Evolutionary conservation across 139 green algal genomes (phyloP).

Genomic region (Coelastrella sp.): DNA sequence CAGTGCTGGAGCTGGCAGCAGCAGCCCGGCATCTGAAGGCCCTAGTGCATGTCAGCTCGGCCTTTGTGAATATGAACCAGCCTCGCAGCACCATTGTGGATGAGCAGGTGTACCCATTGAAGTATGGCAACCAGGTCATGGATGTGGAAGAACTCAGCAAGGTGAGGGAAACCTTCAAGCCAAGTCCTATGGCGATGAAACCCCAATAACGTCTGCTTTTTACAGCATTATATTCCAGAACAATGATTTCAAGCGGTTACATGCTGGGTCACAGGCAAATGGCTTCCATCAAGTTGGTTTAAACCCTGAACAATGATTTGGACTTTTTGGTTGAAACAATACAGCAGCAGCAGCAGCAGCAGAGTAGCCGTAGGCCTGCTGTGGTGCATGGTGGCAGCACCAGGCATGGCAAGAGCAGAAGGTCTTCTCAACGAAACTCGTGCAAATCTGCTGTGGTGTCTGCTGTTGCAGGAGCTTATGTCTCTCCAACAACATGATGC

Average conservation of each 20-base stretch:
- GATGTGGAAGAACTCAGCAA: conserved; percentile 34
- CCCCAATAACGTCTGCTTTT: no score
- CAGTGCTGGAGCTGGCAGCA: conserved; percentile 42
- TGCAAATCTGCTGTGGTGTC: neutral
- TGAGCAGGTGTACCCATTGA: conserved; percentile 69
- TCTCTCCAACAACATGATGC: conserved; percentile 35
- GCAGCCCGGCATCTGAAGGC: conserved; percentile 17
- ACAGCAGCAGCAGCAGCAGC: no score
- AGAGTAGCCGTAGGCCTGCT: no score
- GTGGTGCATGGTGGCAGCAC: no score
- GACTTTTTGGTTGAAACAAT: no score
- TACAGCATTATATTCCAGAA: no score
- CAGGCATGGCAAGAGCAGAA: no score
- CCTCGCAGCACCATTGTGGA: conserved; percentile 51
- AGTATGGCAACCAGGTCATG: conserved; percentile 54
- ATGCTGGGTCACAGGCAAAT: no score
- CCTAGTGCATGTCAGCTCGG: conserved; percentile 64
- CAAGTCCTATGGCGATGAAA: neutral
- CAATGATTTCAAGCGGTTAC: no score
- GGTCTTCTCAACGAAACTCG: no score
- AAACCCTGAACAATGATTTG: no score
- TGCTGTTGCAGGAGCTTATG: conserved; percentile 46
- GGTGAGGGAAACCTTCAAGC: neutral
- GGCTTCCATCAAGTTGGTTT: no score
- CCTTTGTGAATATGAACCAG: conserved; percentile 59